These are phyloP conservation scores for Oryza glaberrima DNA, from an alignment of 176 grass and related monocot genomes.

Conservation along the genomic window DNA sequence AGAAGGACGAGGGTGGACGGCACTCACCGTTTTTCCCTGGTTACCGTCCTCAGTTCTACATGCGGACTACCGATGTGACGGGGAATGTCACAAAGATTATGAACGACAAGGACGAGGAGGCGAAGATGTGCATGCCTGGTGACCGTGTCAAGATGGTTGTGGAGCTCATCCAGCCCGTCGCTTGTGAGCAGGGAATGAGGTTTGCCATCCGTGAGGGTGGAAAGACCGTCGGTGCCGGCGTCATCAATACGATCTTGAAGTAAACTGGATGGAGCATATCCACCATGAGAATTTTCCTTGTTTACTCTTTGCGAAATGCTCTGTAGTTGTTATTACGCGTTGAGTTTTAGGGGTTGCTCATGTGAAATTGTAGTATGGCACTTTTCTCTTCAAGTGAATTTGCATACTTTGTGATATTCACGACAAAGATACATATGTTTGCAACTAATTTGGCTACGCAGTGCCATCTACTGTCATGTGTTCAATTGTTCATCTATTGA, in stretches of 20 bases:
- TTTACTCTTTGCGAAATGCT: constrained; percentile 58
- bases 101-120: constrained; percentile 97
- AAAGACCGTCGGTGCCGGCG: constrained; percentile 81
- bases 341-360: constrained; percentile 61
- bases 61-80: constrained; percentile 86
- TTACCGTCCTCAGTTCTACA: constrained; percentile 93
- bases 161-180: constrained; percentile 79
- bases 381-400: constrained; percentile 61
- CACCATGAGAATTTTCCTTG: constrained; percentile 48
- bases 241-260: constrained; percentile 75
- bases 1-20: constrained; percentile 93
- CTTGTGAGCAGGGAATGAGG: constrained; percentile 85
- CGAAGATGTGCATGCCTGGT: constrained; percentile 91
- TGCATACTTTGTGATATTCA: constrained; percentile 59
- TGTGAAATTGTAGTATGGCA: constrained; percentile 65
- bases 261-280: constrained; percentile 51
- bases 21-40: constrained; percentile 84
- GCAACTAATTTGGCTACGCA: constrained; percentile 42
- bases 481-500: constrained; percentile 19
- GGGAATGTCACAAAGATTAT: constrained; percentile 75
- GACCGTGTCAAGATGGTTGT: constrained; percentile 88
- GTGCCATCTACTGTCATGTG: constrained; percentile 14
- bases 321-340: constrained; percentile 61
- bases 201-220: constrained; percentile 92
- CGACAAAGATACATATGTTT: constrained; percentile 45